A percentile compares a stretch with the other conserved stretches of the same genome.
These are phyloP conservation scores for Aspergillus ostianus DNA, from an alignment of 495 filamentous ascomycete genomes.

Conservation along the genomic window DNA sequence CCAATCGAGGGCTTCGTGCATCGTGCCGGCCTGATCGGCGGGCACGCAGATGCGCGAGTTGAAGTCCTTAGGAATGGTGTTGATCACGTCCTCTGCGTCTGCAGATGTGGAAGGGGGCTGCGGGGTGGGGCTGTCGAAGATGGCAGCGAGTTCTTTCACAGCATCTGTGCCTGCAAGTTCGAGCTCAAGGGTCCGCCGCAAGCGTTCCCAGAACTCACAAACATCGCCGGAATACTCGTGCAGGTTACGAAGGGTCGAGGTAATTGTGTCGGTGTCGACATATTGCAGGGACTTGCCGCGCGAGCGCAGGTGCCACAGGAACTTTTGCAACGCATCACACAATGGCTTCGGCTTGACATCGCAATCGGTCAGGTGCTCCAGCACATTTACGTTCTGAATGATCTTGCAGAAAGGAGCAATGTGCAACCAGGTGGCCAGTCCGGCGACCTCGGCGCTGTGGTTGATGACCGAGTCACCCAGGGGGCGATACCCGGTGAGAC, in stretches of 20 bases:
- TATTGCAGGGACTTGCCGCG: slow-evolving; percentile 37
- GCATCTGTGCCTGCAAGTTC: slow-evolving; percentile 49
- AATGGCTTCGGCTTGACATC: slow-evolving; percentile 51
- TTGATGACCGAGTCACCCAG: slow-evolving; percentile 47
- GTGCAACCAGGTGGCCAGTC: slow-evolving; percentile 57
- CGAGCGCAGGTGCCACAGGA: slow-evolving; percentile 42
- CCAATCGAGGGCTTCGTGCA: slow-evolving; percentile 27
- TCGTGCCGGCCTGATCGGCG: slow-evolving; percentile 36
- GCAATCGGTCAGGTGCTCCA: slow-evolving; percentile 49
- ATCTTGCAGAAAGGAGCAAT: slow-evolving; percentile 58
- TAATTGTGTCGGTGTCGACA: slow-evolving; percentile 45
- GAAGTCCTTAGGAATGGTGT: slow-evolving; percentile 38
- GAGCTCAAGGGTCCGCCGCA: slow-evolving; percentile 51
- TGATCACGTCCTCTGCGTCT: slow-evolving; percentile 16
- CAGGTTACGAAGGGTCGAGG: slow-evolving; percentile 42
- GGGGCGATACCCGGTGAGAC: slow-evolving; percentile 58
- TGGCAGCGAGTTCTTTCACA: slow-evolving; percentile 33
- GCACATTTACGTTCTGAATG: slow-evolving; percentile 48
- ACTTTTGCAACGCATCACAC: slow-evolving; percentile 46
- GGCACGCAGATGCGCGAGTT: slow-evolving; percentile 42
- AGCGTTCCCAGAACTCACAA: slow-evolving; percentile 53
- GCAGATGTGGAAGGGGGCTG: slow-evolving; percentile 4
- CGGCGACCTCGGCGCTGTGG: slow-evolving; percentile 51
- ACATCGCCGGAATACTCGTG: slow-evolving; percentile 47
- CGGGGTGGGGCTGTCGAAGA: slow-evolving; percentile 45